phyloP scores from a whole-genome alignment of 169 alveolate species.

The Plasmodium knowlesi region DNA sequence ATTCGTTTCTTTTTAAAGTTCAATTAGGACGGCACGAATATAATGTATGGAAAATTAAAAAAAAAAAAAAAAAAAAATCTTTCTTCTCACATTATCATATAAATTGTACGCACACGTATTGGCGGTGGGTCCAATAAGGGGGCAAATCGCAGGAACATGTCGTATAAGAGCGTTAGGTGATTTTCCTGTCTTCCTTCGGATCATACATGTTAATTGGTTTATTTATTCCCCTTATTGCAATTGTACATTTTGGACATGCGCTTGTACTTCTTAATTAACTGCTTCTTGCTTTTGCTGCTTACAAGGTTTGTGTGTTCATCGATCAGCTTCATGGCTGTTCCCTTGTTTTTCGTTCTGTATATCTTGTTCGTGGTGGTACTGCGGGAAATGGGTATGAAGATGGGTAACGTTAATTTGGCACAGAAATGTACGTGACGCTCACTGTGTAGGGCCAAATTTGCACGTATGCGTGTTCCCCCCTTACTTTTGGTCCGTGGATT shows the following conservation, averaged over 20 bases:
- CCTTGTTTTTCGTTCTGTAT: constrained; percentile 7
- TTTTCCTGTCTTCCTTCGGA: not conserved
- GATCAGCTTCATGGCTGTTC: constrained; percentile 15
- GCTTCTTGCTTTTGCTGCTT: not conserved
- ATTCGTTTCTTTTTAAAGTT: not conserved
- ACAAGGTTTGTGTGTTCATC: not conserved
- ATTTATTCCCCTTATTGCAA: constrained; percentile 14
- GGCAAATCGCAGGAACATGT: not conserved
- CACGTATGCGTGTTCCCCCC: not conserved
- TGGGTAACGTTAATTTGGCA: not conserved
- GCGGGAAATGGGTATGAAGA: not conserved
- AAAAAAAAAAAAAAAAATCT: not conserved
- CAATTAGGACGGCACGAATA: not conserved
- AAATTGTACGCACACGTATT: not conserved
- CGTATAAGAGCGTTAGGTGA: not conserved
- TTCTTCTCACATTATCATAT: not conserved
- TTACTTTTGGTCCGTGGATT: constrained; percentile 10
- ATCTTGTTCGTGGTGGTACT: constrained; percentile 12
- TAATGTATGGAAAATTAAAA: not conserved
- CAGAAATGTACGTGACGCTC: not conserved
- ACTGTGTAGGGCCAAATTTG: not conserved
- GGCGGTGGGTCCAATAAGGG: not conserved
- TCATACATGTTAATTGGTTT: not conserved
- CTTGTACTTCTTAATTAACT: constrained; percentile 26
- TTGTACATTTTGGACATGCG: constrained; percentile 44